Base-by-base conservation (phyloP, 352 stramenopile genomes). In the Phytophthora pluvialis region DNA sequence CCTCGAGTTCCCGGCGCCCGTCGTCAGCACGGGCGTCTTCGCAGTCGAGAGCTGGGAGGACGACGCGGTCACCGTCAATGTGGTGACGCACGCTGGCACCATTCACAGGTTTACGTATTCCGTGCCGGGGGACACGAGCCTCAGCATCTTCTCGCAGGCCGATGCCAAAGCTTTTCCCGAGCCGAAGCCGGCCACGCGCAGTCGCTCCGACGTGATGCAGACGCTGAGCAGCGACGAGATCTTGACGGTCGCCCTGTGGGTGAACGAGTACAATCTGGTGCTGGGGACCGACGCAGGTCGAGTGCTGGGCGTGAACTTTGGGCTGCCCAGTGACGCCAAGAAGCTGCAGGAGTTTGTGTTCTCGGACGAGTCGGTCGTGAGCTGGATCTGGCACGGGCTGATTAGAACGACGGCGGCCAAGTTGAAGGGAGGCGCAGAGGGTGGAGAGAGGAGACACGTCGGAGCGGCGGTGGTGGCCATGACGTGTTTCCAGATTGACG, bases 181-280 rank as follows among this genome's bases (percentile, higher is more conserved):
- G 40, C 73, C 75, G 6, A 79, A 78, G 57, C 71, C 70, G 0
- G 58, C 79, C 15, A 80, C 79, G 12, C 36, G 62, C 3, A 68
- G 62, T 21, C 63, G 56, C 13, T 82, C 75, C 31, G 73, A 90
- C 57, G 69, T 82, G n/a, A 45, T 91, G 25, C 57, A 70, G 26
- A 80, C 67, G 38, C 58, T 91, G 13, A 59, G 70, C n/a, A 51
- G 68, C 5, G 71, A 90, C 29, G 81, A 93, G 33, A 77, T 88
- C 44, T 67, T 93, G 46, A 86, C 79, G 1, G 79, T 81, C 16
- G 82, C 78, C 26, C 51, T 89, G 11, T 91, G 85, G 85, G 67
- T 91, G 15, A 90, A 93, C 46, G 85, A 91, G 67, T 91, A 86
- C 62, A 91, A 93, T 49, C 31, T 91, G 16, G 78, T 90, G 16